Percentiles rank a stretch among this genome's conserved stretches.
phyloP scores from a whole-genome alignment of 164 flowering plant genomes.

The Tetracentron sinense region DNA sequence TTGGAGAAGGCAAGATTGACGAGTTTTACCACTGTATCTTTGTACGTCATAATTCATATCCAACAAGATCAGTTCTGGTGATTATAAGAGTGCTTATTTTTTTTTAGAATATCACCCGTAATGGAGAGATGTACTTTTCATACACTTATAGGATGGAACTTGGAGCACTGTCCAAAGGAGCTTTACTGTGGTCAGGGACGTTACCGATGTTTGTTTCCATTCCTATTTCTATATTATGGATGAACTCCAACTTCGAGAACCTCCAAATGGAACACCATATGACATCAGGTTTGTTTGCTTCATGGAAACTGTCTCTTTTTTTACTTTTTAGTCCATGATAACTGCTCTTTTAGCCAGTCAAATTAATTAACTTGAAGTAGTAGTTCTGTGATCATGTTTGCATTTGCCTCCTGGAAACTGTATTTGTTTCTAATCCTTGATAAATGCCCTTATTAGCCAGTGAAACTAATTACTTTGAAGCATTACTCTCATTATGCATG shows the following conservation, averaged over 20 bases:
- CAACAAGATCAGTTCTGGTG: background rate
- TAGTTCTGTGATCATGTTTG: no score
- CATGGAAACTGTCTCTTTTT: background rate
- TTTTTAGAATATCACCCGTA: background rate
- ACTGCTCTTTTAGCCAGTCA: background rate
- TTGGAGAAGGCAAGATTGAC: slow-evolving; percentile 72
- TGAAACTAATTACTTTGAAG: background rate
- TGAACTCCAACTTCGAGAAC: slow-evolving; percentile 48
- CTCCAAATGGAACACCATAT: slow-evolving; percentile 44
- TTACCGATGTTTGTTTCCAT: slow-evolving; percentile 60
- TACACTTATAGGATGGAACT: slow-evolving; percentile 67
- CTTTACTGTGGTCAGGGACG: slow-evolving; percentile 62
- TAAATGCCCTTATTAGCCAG: background rate
- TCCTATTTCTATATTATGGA: slow-evolving; percentile 73
- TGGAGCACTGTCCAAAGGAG: slow-evolving; percentile 59
- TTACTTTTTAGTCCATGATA: background rate
- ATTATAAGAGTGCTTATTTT: background rate
- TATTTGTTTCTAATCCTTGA: background rate
- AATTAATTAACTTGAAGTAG: background rate
- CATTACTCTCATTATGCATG: background rate
- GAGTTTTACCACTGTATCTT: slow-evolving; percentile 55
- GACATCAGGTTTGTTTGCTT: slow-evolving; percentile 61
- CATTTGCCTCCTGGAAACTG: background rate
- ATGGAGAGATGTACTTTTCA: background rate
- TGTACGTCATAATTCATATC: slow-evolving; percentile 35